Evolutionary conservation across 192 early-diverging fungal genomes (phyloP), one percentile per base, ranked within the genome.

Genomic region (Nowakowskiella sp.): DNA sequence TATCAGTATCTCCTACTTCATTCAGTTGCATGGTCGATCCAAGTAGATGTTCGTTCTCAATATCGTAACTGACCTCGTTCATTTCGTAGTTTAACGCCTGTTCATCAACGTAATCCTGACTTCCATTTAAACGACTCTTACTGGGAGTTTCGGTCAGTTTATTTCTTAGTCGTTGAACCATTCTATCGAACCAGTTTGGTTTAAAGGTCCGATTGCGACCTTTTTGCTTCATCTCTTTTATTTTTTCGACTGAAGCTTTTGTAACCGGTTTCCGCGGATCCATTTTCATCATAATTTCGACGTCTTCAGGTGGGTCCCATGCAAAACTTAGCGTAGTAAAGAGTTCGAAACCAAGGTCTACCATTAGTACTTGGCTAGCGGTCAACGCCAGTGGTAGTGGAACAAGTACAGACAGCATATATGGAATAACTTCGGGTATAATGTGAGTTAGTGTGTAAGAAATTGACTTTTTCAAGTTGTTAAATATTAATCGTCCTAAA

Each of bases 301-400:
- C 68, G 42, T 64, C 64, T 6, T 85, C 71, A 10, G 78, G 77
- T n/a, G 80, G 82, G 65, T 97, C 94, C 85, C 88, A 97, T 9
- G 92, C 94, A 67, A 86, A 94, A 3, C 83, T 78, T 28, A 97
- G 67, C 6, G 91, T 88, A 19, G 83, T 72, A 56, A 92, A 77
- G 44, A 97, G 57, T 72, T 97, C 94, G 68, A 91, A 97, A 31
- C 94, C 94, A 19, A 97, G 76, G 71, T 97, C 94, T 29, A 92
- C 89, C 7, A 87, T 81, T 48, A 97, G 67, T 49, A 94, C 92
- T 60, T 91, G 81, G 42, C 90, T 84, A 39, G 91, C 78, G n/a
- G 82, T 78, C 51, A 97, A 62, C n/a, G 88, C 83, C 26, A 90
- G 65, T 13, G 94, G 91, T 49, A 97, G 73, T 6, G 94, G 92